Evolutionary conservation across 1,284 basidiomycete genomes (phyloP).

Genomic region (Amylostereum areolatum): DNA sequence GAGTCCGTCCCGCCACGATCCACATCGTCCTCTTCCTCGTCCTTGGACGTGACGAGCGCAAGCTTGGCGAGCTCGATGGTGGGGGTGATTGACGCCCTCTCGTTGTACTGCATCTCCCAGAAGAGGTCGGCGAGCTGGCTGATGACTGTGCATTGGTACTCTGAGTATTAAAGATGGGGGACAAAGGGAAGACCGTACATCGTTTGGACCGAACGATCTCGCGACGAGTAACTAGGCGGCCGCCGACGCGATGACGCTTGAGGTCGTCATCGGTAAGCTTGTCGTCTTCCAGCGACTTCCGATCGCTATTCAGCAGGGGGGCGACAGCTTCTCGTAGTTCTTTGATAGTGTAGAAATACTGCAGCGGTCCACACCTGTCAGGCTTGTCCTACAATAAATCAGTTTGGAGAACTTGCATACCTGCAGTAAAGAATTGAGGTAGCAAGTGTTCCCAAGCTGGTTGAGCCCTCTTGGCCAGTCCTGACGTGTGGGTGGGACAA

Average conservation of each 20-base stretch:
- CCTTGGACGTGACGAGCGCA: conserved; percentile 85
- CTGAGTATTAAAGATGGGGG: conserved; percentile 2
- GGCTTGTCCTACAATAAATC: neutral
- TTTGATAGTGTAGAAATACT: conserved; percentile 95
- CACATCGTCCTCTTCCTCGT: conserved; percentile 82
- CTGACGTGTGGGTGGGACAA: conserved; percentile 39
- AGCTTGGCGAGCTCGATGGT: conserved; percentile 85
- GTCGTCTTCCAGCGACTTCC: conserved; percentile 56
- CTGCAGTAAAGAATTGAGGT: conserved; percentile 83
- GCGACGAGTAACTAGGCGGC: conserved; percentile 70
- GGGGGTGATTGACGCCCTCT: conserved; percentile 70
- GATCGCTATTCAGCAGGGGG: conserved; percentile 49
- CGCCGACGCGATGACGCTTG: conserved; percentile 80
- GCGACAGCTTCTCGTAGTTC: conserved; percentile 76
- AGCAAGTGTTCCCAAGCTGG: conserved; percentile 92
- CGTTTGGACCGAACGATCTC: conserved; percentile 81
- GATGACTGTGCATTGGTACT: conserved; percentile 50
- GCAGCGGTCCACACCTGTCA: conserved; percentile 5
- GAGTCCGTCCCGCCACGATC: conserved; percentile 67
- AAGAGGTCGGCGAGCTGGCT: conserved; percentile 76
- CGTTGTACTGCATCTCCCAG: conserved; percentile 66
- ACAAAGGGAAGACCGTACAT: conserved; percentile 45
- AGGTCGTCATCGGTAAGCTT: conserved; percentile 74
- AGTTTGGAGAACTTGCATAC: conserved; percentile 25
- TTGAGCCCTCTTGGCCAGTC: conserved; percentile 84